phyloP scores from a whole-genome alignment of 2,329 filamentous ascomycete genomes.

The Pseudogymnoascus sp. region DNA sequence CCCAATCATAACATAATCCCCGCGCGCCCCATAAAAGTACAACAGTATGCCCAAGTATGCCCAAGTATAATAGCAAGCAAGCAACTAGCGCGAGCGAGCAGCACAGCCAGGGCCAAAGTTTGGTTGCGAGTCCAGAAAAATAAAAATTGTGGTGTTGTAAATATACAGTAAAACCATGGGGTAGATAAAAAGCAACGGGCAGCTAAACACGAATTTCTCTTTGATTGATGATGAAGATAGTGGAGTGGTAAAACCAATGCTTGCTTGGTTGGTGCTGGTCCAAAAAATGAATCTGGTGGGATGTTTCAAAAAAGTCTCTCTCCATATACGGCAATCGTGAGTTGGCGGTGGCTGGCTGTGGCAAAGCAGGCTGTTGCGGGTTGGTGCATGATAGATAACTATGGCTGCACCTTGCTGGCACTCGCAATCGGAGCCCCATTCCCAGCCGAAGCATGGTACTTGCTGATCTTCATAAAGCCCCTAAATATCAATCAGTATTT shows the following conservation, averaged over 20 bases:
- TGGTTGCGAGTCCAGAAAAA: neutral
- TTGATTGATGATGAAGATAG: neutral
- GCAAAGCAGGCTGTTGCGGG: neutral
- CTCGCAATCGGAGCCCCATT: neutral
- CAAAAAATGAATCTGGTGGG: neutral
- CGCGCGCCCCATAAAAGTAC: slow-evolving; percentile 4
- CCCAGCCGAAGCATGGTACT: slow-evolving; percentile 4
- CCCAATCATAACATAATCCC: neutral
- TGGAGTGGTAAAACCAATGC: neutral
- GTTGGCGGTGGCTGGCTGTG: neutral
- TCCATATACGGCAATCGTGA: neutral
- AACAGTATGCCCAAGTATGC: slow-evolving; percentile 1
- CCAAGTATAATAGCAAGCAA: neutral
- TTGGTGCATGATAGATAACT: neutral
- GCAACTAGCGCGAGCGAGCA: neutral
- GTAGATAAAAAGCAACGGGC: neutral
- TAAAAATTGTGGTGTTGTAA: neutral
- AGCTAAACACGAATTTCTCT: neutral
- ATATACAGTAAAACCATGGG: neutral
- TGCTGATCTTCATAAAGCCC: slow-evolving; percentile 12
- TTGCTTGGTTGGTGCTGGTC: neutral
- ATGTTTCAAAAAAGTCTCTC: neutral
- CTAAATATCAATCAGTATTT: neutral
- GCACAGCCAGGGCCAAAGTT: neutral
- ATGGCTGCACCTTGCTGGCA: neutral